phyloP scores from a whole-genome alignment of 2,329 filamentous ascomycete species.

The Fusarium pilosicola region DNA sequence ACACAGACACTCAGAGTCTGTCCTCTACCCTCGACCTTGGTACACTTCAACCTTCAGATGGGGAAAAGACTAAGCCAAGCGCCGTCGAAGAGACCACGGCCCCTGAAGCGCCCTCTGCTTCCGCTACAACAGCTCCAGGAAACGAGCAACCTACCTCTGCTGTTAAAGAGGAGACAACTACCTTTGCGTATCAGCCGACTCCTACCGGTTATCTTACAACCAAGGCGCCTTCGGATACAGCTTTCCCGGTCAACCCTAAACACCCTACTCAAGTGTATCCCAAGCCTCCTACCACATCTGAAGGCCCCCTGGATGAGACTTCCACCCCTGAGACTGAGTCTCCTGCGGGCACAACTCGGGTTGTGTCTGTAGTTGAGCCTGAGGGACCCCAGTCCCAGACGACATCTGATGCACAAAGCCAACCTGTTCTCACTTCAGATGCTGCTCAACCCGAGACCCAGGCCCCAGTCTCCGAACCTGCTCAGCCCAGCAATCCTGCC shows the following conservation, averaged over 20 bases:
- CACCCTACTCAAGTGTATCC: slow-evolving; percentile 11
- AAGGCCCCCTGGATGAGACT: neutral
- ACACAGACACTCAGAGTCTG: slow-evolving; percentile 1
- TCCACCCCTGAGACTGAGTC: slow-evolving; percentile 5
- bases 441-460: slow-evolving; percentile 13
- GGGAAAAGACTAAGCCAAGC: slow-evolving; percentile 4
- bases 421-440: slow-evolving; percentile 20
- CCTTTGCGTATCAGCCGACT: slow-evolving; percentile 7
- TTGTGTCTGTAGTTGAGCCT: slow-evolving; percentile 34
- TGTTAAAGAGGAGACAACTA: slow-evolving; percentile 4
- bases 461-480: slow-evolving; percentile 13
- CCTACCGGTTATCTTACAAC: slow-evolving; percentile 16
- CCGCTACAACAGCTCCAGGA: neutral
- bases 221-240: slow-evolving; percentile 5
- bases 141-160: slow-evolving; percentile 5
- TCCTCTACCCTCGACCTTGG: slow-evolving; percentile 41
- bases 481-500: slow-evolving; percentile 11
- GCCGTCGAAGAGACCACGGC: slow-evolving; percentile 19
- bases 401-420: slow-evolving; percentile 14
- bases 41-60: slow-evolving; percentile 31
- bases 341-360: slow-evolving; percentile 19
- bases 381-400: slow-evolving; percentile 5
- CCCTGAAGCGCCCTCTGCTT: slow-evolving; percentile 11
- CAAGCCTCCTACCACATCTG: neutral
- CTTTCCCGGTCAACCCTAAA: slow-evolving; percentile 12